Percentiles rank a stretch among this genome's conserved stretches.
These are phyloP conservation scores for Amorphotheca resinae DNA, from an alignment of 495 filamentous ascomycete species.

Conservation along the genomic window DNA sequence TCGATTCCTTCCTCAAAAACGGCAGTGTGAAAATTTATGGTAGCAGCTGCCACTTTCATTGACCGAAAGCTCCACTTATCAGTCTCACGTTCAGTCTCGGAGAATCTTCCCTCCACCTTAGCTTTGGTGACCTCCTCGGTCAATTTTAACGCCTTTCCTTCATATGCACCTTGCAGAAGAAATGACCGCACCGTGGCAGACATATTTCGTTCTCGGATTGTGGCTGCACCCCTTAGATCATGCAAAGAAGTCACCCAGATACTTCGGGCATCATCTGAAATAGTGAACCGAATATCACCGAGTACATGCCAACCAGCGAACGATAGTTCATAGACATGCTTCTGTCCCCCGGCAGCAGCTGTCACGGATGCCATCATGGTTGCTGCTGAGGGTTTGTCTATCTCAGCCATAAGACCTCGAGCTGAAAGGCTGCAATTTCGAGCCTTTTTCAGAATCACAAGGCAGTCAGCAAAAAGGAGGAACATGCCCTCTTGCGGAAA, in stretches of 20 bases:
- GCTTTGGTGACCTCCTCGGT: slow-evolving; percentile 82
- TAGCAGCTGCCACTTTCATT: slow-evolving; percentile 43
- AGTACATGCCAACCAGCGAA: slow-evolving; percentile 64
- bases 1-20: slow-evolving; percentile 58
- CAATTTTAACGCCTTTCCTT: slow-evolving; percentile 63
- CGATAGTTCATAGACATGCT: slow-evolving; percentile 46
- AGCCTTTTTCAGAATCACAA: slow-evolving; percentile 64
- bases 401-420: slow-evolving; percentile 65
- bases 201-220: slow-evolving; percentile 35
- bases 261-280: slow-evolving; percentile 58
- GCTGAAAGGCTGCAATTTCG: slow-evolving; percentile 50
- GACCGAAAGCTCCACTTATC: slow-evolving; percentile 68
- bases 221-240: slow-evolving; percentile 38
- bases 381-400: slow-evolving; percentile 59
- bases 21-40: slow-evolving; percentile 56
- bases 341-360: slow-evolving; percentile 37
- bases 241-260: slow-evolving; percentile 57
- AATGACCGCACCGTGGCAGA: slow-evolving; percentile 46
- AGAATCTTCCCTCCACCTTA: slow-evolving; percentile 69
- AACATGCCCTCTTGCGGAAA: slow-evolving; percentile 51
- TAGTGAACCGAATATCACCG: slow-evolving; percentile 59
- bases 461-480: slow-evolving; percentile 70
- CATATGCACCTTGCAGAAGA: slow-evolving; percentile 60
- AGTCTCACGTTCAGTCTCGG: slow-evolving; percentile 66
- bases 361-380: slow-evolving; percentile 43